Evolutionary conservation across 139 green algal genomes (phyloP), one percentile per base, ranked within the genome.

Genomic region (Auxenochlorella pyrenoidosa): DNA sequence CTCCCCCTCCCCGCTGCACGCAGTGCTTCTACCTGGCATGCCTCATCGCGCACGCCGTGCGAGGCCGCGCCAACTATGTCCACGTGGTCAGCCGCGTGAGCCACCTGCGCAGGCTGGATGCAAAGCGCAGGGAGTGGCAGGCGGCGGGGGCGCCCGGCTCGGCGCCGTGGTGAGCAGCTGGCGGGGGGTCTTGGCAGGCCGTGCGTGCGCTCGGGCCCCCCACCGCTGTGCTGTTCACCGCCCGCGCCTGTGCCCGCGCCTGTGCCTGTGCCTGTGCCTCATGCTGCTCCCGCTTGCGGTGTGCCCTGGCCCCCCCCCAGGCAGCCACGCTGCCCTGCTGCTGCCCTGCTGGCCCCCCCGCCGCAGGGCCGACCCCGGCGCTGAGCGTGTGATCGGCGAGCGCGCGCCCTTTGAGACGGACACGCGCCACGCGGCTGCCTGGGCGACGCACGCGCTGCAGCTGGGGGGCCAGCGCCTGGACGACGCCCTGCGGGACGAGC

Each of bases 11-110:
- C 8, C 41, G 18, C 76, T 30, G 51, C 77, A 83, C 36, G 51
- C 77, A 83, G 77, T 83, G 77, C 77, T 83, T 83, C 51, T 70
- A 83, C 77, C 51, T 83, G 47, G 77, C n/a, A 4, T 83, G 77
- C 77, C 77, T 70, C 30, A 10, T 83, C 3, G 77, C 51, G 1
- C 40, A 40, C 43, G 51, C 43, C 13, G 75, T 59, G 43, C 75
- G 75, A 12, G 75, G 75, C 28, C 43, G 75, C 15, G 24, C 43
- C 40, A 63, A 41, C 75, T 2, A 13, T 0, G 34, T 63, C 30
- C 75, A 65, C 75, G 28, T 81, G 43, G 36, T 81, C 15, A 19
- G 21, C 73, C 73, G 73, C 40, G 28, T 41, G 24, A 19, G 18
- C 24, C 8, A 36, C 22, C 73, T 79, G 40, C 40, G 6, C 30